Percentiles rank a stretch among this genome's conserved stretches.
phyloP scores from a whole-genome alignment of 768 basidiomycete genomes.

The Phylloporus sp. region DNA sequence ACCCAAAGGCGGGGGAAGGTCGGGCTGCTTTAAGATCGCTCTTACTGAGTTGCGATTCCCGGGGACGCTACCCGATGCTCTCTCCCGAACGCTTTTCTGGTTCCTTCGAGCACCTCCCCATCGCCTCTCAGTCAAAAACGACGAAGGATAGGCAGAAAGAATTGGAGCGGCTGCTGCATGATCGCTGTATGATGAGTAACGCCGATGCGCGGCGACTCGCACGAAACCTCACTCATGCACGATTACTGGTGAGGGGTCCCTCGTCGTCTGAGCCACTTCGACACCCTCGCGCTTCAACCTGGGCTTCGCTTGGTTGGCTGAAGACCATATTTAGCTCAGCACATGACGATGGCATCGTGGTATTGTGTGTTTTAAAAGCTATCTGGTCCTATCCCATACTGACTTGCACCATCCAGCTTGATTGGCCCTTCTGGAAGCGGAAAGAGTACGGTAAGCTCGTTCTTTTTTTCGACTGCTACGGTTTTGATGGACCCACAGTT shows the following conservation, averaged over 20 bases:
- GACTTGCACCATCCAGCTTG: conserved; percentile 9
- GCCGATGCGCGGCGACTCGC: no score
- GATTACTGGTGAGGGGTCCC: no score
- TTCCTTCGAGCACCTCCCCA: neutral
- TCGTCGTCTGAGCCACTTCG: no score
- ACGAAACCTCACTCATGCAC: no score
- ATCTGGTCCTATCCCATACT: neutral
- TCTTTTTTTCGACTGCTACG: neutral
- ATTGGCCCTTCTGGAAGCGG: conserved; percentile 19
- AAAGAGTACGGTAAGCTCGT: conserved; percentile 16
- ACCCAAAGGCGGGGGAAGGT: neutral
- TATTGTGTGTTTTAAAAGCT: conserved; percentile 13
- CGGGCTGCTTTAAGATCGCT: neutral
- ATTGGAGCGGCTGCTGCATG: neutral
- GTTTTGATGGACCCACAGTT: conserved; percentile 6
- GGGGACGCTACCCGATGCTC: neutral
- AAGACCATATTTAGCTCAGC: neutral
- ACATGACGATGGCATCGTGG: conserved; percentile 10
- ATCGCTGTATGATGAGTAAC: no score
- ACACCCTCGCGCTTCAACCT: no score
- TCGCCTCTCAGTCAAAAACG: neutral
- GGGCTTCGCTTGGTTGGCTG: no score
- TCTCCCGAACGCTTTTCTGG: neutral
- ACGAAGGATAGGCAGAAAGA: neutral
- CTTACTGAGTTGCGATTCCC: neutral